Conservation (phyloP, 1,139 yeast species). For the Yamadazyma sp. region DNA sequence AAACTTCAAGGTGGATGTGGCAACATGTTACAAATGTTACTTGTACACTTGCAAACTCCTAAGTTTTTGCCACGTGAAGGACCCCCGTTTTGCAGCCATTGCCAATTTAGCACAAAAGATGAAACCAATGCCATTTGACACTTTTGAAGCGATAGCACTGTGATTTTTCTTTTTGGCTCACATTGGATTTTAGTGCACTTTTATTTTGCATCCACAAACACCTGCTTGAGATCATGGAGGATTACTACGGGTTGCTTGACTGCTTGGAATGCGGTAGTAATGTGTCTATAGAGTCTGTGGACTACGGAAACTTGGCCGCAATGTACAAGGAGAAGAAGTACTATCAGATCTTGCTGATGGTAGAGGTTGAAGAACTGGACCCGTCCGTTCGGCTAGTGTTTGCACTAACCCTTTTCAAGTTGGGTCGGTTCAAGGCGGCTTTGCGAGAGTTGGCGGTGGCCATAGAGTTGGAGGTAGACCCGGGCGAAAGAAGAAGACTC, state of each 20-base stretch:
- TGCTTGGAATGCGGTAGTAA: constrained; percentile 5
- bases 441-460: constrained; percentile 28
- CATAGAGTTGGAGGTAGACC: constrained; percentile 24
- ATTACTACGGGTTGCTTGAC: constrained; percentile 7
- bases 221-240: constrained; percentile 5
- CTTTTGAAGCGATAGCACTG: constrained; percentile 2
- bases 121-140: neutral
- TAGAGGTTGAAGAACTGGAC: constrained; percentile 11
- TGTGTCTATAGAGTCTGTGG: constrained; percentile 2
- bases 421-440: constrained; percentile 27
- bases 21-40: constrained; percentile 33
- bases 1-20: constrained; percentile 20
- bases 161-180: neutral
- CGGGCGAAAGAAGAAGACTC: constrained; percentile 17
- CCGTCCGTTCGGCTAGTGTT: constrained; percentile 15
- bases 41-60: constrained; percentile 31
- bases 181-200: neutral
- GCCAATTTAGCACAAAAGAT: neutral
- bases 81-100: constrained; percentile 23
- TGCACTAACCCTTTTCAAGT: constrained; percentile 22
- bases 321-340: constrained; percentile 14
- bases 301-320: neutral
- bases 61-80: constrained; percentile 25
- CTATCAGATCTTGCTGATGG: constrained; percentile 16
- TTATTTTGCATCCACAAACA: constrained; percentile 7